These are phyloP conservation scores for Entrophospora sp. DNA, from an alignment of 192 early-diverging fungal species.

Conservation along the genomic window DNA sequence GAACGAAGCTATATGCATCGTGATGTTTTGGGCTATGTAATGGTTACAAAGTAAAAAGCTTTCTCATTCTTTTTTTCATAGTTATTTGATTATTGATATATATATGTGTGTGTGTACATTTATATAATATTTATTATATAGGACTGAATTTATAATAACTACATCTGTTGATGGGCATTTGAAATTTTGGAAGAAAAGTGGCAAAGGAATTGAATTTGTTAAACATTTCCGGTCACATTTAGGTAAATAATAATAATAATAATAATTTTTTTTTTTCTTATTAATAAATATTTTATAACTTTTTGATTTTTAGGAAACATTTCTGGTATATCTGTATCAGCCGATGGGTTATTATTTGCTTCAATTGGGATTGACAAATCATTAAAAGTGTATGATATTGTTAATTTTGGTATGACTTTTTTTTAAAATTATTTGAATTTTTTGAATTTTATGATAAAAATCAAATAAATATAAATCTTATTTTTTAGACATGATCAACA, in stretches of 20 bases:
- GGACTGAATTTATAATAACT: conserved; percentile 90
- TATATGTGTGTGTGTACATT: no score
- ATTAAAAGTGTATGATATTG: conserved; percentile 91
- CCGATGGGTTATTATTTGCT: conserved; percentile 74
- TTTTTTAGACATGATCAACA: conserved; percentile 90
- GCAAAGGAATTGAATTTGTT: conserved; percentile 91
- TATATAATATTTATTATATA: no score
- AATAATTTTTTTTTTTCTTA: no score
- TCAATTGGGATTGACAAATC: conserved; percentile 75
- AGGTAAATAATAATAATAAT: conserved; percentile 36
- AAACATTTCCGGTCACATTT: conserved; percentile 93
- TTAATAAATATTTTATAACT: no score
- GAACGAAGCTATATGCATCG: conserved; percentile 95
- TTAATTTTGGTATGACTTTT: conserved; percentile 76
- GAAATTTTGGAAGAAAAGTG: conserved; percentile 98
- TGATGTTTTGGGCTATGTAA: conserved; percentile 73
- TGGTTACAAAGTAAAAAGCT: conserved; percentile 54
- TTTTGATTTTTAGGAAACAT: conserved; percentile 31
- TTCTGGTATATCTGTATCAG: conserved; percentile 47
- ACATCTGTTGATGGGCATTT: conserved; percentile 93
- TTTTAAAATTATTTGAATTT: no score
- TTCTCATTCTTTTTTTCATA: background rate
- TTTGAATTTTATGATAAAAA: no score
- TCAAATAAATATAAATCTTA: no score
- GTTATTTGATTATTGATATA: no score